These are phyloP conservation scores for Funneliformis geosporum DNA, from an alignment of 192 early-diverging fungal genomes.

Conservation along the genomic window DNA sequence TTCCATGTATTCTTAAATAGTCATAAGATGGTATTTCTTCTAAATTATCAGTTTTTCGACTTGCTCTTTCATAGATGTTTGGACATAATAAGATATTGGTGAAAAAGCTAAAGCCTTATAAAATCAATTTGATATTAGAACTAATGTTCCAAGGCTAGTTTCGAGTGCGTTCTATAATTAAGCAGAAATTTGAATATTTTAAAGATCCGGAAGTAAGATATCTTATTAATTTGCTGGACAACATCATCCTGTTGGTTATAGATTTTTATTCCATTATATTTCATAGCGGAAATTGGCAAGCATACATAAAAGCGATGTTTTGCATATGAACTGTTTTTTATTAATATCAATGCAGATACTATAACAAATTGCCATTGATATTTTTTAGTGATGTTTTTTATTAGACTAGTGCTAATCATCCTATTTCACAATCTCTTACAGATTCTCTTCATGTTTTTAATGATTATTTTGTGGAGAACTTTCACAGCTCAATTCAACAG, in stretches of 20 bases:
- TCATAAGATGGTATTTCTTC: conserved; percentile 1
- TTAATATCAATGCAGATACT: neutral
- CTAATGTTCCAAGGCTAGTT: neutral
- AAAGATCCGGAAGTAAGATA: too few relatives aligned
- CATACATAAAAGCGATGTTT: conserved; percentile 19
- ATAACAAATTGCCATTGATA: neutral
- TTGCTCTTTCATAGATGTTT: conserved; percentile 21
- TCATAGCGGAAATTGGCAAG: too few relatives aligned
- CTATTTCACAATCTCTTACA: too few relatives aligned
- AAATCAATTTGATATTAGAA: too few relatives aligned
- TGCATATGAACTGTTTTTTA: neutral
- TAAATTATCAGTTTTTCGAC: too few relatives aligned
- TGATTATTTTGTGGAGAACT: conserved; percentile 9
- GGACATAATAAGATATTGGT: conserved; percentile 9
- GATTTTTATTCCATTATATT: neutral
- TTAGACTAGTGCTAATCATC: neutral
- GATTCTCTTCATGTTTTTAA: conserved; percentile 11
- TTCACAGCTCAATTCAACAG: conserved; percentile 10
- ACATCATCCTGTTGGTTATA: neutral
- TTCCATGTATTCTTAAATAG: conserved; percentile 7
- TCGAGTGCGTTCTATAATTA: neutral
- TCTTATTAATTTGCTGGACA: too few relatives aligned
- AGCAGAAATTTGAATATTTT: conserved; percentile 22
- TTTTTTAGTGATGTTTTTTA: too few relatives aligned
- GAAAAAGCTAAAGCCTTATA: conserved; percentile 18